phyloP scores from a whole-genome alignment of 176 grass and related monocot species.

The Carex myosuroides region DNA sequence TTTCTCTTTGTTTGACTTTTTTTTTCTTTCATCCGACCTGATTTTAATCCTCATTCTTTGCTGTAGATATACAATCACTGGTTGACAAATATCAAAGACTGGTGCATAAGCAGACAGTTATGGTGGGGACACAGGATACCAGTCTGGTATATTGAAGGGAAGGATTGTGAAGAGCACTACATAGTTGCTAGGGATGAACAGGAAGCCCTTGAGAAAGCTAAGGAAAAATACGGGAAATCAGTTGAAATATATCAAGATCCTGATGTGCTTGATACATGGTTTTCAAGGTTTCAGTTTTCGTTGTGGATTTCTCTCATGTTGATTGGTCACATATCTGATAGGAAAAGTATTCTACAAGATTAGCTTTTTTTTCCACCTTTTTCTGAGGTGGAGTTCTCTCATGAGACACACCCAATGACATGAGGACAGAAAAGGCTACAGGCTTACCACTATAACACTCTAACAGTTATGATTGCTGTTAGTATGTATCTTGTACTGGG shows the following conservation, averaged over 20 bases:
- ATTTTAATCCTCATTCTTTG: conserved; percentile 9
- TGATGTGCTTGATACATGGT: conserved; percentile 97
- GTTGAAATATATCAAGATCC: conserved; percentile 98
- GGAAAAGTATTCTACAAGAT: background rate
- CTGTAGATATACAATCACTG: conserved; percentile 97
- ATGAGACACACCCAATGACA: background rate
- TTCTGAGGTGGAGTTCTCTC: background rate
- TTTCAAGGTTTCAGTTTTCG: conserved; percentile 70
- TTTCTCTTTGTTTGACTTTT: conserved; percentile 18
- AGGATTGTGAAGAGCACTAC: conserved; percentile 84
- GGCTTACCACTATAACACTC: background rate
- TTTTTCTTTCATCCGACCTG: background rate
- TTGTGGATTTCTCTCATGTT: background rate
- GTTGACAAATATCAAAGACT: conserved; percentile 99
- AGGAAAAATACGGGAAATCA: conserved; percentile 79
- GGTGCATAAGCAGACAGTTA: conserved; percentile 98
- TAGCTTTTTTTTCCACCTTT: background rate
- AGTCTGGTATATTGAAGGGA: conserved; percentile 97
- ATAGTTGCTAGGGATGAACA: conserved; percentile 75
- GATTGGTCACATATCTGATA: background rate
- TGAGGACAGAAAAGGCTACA: background rate
- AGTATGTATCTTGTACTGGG: background rate
- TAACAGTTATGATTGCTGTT: background rate
- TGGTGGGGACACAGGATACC: conserved; percentile 99
- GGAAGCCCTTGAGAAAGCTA: conserved; percentile 75